Evolutionary conservation across 192 early-diverging fungal species (phyloP), one percentile per base, ranked within the genome.

Genomic region (Podila clonocystis): DNA sequence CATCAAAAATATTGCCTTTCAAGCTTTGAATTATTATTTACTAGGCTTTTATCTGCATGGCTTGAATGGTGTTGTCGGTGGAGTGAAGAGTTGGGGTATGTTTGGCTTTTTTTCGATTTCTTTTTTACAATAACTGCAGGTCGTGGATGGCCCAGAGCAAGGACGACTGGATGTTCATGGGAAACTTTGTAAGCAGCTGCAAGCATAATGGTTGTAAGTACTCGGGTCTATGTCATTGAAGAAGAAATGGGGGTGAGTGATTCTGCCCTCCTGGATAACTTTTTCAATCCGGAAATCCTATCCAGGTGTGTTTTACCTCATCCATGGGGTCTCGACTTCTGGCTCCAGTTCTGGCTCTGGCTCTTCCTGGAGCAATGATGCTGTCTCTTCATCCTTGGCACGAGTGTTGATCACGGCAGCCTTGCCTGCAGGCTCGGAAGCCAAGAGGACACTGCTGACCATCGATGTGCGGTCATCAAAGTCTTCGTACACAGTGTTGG

Each of bases 81-180:
- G 6, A 62, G 29, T 63, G 30, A 36, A 50, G 24, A 65, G 48
- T 48, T 49, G 19, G 48, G 31, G 49, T 67, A 67, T 67, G 38
- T 65, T 30, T 52, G 11, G 36, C 61, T 33, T 62, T 8, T 33
- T 17, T 30, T n/a, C 2, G 5, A 20, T 62, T 62, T 62, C 9
- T 24, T 64, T 45, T 45, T 61, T 72, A 79, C 60, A 79, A 17
- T 15, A 79, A 41, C n/a, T 79, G 76, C 26, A 79, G 50, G 34
- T 79, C 76, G 26, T 79, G 76, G 45, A 79, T 79, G 19, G 76
- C 76, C 76, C 76, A 79, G 30, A 79, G 70, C n/a, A 79, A 29
- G 20, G 76, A 79, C 2, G 76, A 79, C 45, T 79, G 76, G 61
- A 79, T 79, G 49, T 50, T 79, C 76, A 79, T 79, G 0, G 76